phyloP scores from a whole-genome alignment of 768 basidiomycete genomes.

The Boletus tomentosulus region DNA sequence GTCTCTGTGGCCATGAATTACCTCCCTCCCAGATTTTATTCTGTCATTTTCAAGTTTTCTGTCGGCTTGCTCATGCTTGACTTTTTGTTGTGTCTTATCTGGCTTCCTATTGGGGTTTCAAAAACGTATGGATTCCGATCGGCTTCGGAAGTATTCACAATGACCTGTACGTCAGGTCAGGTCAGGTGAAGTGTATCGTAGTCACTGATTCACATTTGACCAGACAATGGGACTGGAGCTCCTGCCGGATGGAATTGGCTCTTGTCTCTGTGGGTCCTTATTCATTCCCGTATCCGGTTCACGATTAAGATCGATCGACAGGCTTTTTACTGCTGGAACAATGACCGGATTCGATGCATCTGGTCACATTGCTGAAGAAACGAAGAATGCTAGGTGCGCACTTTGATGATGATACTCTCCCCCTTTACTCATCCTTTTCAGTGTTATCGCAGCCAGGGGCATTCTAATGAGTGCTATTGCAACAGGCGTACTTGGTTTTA shows the following conservation, averaged over 20 bases:
- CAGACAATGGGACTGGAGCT: slow-evolving; percentile 88
- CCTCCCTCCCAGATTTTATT: slow-evolving; percentile 72
- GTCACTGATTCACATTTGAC: not conserved
- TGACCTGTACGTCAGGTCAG: slow-evolving; percentile 55
- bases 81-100: slow-evolving; percentile 83
- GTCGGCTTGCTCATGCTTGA: slow-evolving; percentile 76
- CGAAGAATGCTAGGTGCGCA: slow-evolving; percentile 66
- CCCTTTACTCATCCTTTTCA: slow-evolving; percentile 23
- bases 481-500: slow-evolving; percentile 76
- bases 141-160: slow-evolving; percentile 78
- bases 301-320: slow-evolving; percentile 44
- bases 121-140: slow-evolving; percentile 86
- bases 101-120: slow-evolving; percentile 89
- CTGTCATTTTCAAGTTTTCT: slow-evolving; percentile 72
- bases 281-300: not conserved
- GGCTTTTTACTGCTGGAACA: slow-evolving; percentile 83
- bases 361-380: slow-evolving; percentile 87
- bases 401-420: not conserved
- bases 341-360: slow-evolving; percentile 90
- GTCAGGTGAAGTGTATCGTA: slow-evolving; percentile 16
- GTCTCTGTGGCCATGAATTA: slow-evolving; percentile 80
- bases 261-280: slow-evolving; percentile 63
- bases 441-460: slow-evolving; percentile 76
- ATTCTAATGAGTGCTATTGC: slow-evolving; percentile 75
- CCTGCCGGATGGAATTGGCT: slow-evolving; percentile 90